A percentile compares a stretch with the other conserved stretches of the same genome.
phyloP scores from a whole-genome alignment of 768 basidiomycete genomes.

The Hemileccinum rubropunctum region DNA sequence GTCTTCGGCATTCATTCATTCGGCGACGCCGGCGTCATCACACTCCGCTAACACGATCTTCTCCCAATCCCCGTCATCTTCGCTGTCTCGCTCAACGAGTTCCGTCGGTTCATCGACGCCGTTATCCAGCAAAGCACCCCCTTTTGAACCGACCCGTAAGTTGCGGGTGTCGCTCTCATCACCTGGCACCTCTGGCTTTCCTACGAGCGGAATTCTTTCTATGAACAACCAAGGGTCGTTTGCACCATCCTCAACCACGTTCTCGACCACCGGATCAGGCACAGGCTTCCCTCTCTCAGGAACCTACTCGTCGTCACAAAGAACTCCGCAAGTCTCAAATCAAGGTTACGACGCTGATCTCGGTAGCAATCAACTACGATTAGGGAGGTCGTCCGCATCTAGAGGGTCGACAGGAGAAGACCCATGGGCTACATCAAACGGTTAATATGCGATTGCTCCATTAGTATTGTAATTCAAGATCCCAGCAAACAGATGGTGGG shows the following conservation, averaged over 20 bases:
- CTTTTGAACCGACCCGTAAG: slow-evolving; percentile 49
- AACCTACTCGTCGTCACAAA: slow-evolving; percentile 15
- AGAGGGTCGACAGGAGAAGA: slow-evolving; percentile 17
- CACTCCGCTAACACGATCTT: slow-evolving; percentile 17
- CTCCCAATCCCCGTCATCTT: slow-evolving; percentile 21
- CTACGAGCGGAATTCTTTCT: slow-evolving; percentile 11
- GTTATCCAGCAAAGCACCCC: slow-evolving; percentile 51
- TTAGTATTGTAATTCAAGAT: not conserved
- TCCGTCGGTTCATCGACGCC: slow-evolving; percentile 33
- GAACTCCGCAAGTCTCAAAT: slow-evolving; percentile 4
- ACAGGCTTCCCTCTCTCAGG: slow-evolving; percentile 13
- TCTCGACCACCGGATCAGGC: slow-evolving; percentile 7
- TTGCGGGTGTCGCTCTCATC: slow-evolving; percentile 24
- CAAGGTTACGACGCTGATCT: slow-evolving; percentile 7
- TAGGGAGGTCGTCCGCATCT: slow-evolving; percentile 11
- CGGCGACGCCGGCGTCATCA: slow-evolving; percentile 9
- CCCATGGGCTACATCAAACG: slow-evolving; percentile 9
- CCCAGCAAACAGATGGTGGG: not conserved
- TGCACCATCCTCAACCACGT: slow-evolving; percentile 14
- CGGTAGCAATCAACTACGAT: slow-evolving; percentile 5
- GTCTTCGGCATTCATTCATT: slow-evolving; percentile 13
- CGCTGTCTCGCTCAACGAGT: slow-evolving; percentile 28
- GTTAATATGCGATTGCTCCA: slow-evolving; percentile 4
- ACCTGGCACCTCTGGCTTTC: slow-evolving; percentile 15
- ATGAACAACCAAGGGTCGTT: slow-evolving; percentile 17